Base-by-base conservation (phyloP, 768 basidiomycete genomes). In the Russula compacta region DNA sequence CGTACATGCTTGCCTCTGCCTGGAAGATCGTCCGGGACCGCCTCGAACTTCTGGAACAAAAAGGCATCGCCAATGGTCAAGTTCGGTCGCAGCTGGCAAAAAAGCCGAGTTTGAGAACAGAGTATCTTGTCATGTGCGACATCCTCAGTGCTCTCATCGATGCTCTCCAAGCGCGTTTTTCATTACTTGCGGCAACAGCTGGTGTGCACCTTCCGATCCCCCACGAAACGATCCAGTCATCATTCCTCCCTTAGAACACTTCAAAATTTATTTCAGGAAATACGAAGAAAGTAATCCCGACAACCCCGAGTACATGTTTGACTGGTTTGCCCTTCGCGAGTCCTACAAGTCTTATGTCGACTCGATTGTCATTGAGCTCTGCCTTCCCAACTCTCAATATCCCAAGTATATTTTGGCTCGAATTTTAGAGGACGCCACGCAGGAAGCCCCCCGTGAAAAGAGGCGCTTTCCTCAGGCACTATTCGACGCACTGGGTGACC, bases 401-500 rank as follows among this genome's bases (percentile, higher is more conserved):
- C 85, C 88, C 5, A 82, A 80, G 69, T 77, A 79, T 53, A 75
- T 91, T 46, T 70, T 93, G 29, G 83, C 82, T 66, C 78, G 82
- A 59, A 79, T 89, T 32, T 76, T 93, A 32, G 80, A 79, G 54
- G 88, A 92, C 46, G 84, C 86, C 10, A 75, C 87, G 12, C 81
- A 85, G 11, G 90, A 91, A 71, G 79, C 84, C 4, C 88, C 88
- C 1, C 79, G 76, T 52, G 89, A 90, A 59, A 81, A 83, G 6
- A 86, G 81, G 68, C 83, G 84, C 11, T 92, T 92, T 65, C 86
- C 89, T 0, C 89, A 91, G 71, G 75, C 79, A 2, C 76, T 93
- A 55, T 92, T 87, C 83, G 84, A 93, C 65, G 85, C 89, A 43
- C 77, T 90, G 42, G 91, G 90, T 12, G 87, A 92, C 72, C 77